These are phyloP conservation scores for Marasmius oreades DNA, from an alignment of 1,284 basidiomycete genomes.

Conservation along the genomic window DNA sequence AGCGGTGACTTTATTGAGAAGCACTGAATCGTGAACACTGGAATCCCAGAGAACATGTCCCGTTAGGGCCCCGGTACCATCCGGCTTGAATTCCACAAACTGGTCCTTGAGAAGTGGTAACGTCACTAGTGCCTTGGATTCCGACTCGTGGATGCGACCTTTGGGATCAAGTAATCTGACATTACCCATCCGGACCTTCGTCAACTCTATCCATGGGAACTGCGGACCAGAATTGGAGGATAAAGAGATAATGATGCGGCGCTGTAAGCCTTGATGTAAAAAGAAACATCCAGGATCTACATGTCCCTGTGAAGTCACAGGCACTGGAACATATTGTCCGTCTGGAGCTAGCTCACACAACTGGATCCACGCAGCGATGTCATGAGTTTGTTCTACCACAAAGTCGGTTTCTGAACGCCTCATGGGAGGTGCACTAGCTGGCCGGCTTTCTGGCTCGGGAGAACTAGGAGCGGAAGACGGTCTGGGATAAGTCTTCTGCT, in stretches of 20 bases:
- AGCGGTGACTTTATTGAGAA: conserved; percentile 84
- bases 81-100: conserved; percentile 67
- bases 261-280: conserved; percentile 90
- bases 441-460: conserved; percentile 31
- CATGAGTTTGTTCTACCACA: conserved; percentile 84
- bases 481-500: conserved; percentile 49
- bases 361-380: conserved; percentile 84
- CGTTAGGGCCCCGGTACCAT: conserved; percentile 73
- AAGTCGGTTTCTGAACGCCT: conserved; percentile 91
- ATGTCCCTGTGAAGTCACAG: conserved; percentile 74
- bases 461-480: conserved; percentile 28
- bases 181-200: conserved; percentile 77
- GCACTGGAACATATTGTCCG: conserved; percentile 83
- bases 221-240: conserved; percentile 88
- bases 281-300: conserved; percentile 87
- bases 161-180: conserved; percentile 84
- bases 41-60: conserved; percentile 90
- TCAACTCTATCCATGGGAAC: conserved; percentile 82
- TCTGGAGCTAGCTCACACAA: conserved; percentile 84
- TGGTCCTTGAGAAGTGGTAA: conserved; percentile 75
- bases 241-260: conserved; percentile 74
- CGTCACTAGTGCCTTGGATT: conserved; percentile 62
- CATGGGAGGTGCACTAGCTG: conserved; percentile 63
- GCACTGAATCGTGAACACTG: conserved; percentile 82
- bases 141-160: conserved; percentile 75